Evolutionary conservation across 495 filamentous ascomycete species (phyloP).

Genomic region (Podospora australis): DNA sequence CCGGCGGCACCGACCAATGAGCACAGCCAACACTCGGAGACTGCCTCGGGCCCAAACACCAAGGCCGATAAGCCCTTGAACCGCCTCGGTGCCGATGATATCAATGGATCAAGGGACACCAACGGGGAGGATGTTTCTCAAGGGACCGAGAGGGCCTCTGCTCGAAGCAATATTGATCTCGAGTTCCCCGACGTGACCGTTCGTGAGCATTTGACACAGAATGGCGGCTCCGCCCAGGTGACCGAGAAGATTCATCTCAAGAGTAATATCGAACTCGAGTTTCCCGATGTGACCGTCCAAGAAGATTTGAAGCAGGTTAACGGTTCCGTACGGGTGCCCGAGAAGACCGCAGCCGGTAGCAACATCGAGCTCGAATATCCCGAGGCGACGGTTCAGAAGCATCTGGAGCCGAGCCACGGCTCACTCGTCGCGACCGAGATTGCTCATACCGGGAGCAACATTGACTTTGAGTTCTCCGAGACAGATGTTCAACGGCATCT

Average conservation of each 20-base stretch:
- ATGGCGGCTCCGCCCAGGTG: not conserved
- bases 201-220: not conserved
- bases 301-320: not conserved
- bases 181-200: not conserved
- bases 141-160: not conserved
- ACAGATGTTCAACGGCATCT: not conserved
- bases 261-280: not conserved
- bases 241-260: not conserved
- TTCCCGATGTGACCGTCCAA: not conserved
- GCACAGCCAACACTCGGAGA: constrained; percentile 1
- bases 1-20: constrained; percentile 1
- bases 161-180: not conserved
- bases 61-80: too few relatives aligned
- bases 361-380: not conserved
- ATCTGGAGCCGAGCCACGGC: not conserved
- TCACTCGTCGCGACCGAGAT: not conserved
- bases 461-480: not conserved
- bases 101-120: too few relatives aligned
- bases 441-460: not conserved
- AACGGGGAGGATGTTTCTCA: too few relatives aligned
- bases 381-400: not conserved
- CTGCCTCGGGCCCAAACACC: not conserved
- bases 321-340: too few relatives aligned
- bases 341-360: not conserved
- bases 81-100: too few relatives aligned